phyloP scores from a whole-genome alignment of 306 rosid species.

The Rubus parviflorus region DNA sequence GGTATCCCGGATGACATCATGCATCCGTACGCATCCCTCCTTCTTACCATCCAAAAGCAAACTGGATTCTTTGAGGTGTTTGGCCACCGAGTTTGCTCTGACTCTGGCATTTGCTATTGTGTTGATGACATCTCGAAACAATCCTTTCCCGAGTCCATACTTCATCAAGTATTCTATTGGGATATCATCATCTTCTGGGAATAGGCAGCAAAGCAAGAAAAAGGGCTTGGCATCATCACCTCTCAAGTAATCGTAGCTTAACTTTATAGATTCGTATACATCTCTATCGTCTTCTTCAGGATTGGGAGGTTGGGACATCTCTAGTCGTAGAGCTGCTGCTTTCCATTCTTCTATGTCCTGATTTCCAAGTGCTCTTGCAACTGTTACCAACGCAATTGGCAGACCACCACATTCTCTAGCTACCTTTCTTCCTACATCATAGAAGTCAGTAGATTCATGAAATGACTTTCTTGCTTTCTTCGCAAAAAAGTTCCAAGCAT shows the following conservation, averaged over 20 bases:
- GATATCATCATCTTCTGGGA: background rate
- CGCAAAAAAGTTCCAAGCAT: slow-evolving; percentile 22
- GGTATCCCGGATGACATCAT: background rate
- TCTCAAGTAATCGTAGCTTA: background rate
- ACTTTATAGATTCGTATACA: background rate
- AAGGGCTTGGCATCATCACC: background rate
- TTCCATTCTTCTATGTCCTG: slow-evolving; percentile 1
- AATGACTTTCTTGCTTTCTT: background rate
- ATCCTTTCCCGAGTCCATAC: background rate
- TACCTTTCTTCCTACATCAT: slow-evolving; percentile 13
- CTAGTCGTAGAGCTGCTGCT: background rate
- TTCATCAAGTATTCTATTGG: background rate
- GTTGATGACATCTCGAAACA: background rate
- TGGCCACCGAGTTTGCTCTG: background rate
- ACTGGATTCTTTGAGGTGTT: background rate
- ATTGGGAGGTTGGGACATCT: background rate
- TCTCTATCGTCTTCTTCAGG: background rate
- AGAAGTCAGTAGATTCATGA: background rate
- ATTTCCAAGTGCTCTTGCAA: slow-evolving; percentile 24
- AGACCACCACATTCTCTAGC: slow-evolving; percentile 26
- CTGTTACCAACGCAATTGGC: slow-evolving; percentile 22
- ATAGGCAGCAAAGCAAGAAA: background rate
- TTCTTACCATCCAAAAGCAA: background rate
- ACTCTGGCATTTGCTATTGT: background rate
- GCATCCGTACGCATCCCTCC: background rate